phyloP scores from a whole-genome alignment of 163 green algal species.

The Scenedesmus sp. region DNA sequence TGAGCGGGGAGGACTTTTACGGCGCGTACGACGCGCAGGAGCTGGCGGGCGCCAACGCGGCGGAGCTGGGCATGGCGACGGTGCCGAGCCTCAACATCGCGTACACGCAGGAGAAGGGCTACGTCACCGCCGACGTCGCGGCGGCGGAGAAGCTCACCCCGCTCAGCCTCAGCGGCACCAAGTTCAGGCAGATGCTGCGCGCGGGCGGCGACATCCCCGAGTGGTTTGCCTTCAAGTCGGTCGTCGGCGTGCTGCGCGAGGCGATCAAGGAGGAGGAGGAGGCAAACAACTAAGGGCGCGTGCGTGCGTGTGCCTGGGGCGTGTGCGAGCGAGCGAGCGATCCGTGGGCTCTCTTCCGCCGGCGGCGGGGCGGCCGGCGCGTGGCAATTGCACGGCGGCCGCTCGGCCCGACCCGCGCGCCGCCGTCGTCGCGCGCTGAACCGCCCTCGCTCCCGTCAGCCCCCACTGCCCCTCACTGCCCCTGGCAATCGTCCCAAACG shows the following conservation, averaged over 20 bases:
- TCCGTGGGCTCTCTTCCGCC: too few relatives aligned
- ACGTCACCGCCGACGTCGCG: constrained; percentile 95
- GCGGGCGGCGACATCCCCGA: constrained; percentile 89
- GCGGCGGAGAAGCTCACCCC: constrained; percentile 71
- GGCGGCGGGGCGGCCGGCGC: too few relatives aligned
- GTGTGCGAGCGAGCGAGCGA: too few relatives aligned
- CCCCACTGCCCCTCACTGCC: too few relatives aligned
- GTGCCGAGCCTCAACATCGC: constrained; percentile 96
- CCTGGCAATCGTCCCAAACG: too few relatives aligned
- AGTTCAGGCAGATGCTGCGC: constrained; percentile 97
- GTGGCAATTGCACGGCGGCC: too few relatives aligned
- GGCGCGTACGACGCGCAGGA: constrained; percentile 92
- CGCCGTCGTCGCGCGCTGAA: too few relatives aligned
- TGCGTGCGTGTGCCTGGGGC: too few relatives aligned
- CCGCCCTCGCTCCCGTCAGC: too few relatives aligned
- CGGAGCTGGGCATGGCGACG: constrained; percentile 95
- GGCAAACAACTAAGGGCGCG: constrained; percentile 24
- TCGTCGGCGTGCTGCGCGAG: constrained; percentile 88
- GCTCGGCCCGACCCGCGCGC: too few relatives aligned
- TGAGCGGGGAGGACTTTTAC: constrained; percentile 97
- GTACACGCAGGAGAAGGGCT: constrained; percentile 89
- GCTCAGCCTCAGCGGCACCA: constrained; percentile 76
- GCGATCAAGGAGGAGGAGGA: constrained; percentile 37
- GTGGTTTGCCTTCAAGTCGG: constrained; percentile 98
- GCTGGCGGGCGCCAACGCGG: constrained; percentile 77